These are phyloP conservation scores for Coemansia sp. DNA, from an alignment of 192 early-diverging fungal genomes.

Conservation along the genomic window DNA sequence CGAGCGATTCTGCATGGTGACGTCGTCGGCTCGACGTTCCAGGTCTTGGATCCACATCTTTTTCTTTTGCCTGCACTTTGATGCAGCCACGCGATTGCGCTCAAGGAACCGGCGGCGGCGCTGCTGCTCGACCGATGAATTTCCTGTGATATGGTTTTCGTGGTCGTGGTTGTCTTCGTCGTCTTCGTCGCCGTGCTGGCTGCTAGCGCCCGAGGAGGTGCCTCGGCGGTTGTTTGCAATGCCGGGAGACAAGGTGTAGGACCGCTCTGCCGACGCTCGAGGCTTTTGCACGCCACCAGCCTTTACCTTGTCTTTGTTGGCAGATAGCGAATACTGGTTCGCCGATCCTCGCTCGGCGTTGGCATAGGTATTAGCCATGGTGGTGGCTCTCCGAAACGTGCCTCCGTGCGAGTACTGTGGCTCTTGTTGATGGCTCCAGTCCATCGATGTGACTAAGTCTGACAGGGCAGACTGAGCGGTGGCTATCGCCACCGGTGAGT, in stretches of 20 bases:
- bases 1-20: slow-evolving; percentile 51
- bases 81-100: slow-evolving; percentile 84
- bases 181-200: slow-evolving; percentile 6
- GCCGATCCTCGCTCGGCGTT: slow-evolving; percentile 16
- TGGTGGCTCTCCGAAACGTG: too few relatives aligned
- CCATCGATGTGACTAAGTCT: not conserved
- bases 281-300: slow-evolving; percentile 27
- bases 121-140: slow-evolving; percentile 50
- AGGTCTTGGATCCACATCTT: slow-evolving; percentile 89
- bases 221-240: not conserved
- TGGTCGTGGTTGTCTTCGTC: slow-evolving; percentile 7
- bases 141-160: slow-evolving; percentile 46
- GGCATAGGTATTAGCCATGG: too few relatives aligned
- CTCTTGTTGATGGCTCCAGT: not conserved
- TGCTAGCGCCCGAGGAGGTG: slow-evolving; percentile 3
- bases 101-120: slow-evolving; percentile 85
- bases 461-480: not conserved
- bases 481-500: not conserved
- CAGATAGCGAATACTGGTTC: slow-evolving; percentile 12
- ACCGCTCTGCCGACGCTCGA: not conserved
- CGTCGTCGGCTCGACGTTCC: slow-evolving; percentile 66
- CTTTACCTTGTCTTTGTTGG: slow-evolving; percentile 11
- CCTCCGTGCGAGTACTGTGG: not conserved
- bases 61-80: slow-evolving; percentile 93
- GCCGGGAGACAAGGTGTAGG: not conserved